phyloP scores from a whole-genome alignment of 768 basidiomycete genomes.

The Coprinopsis strossmayeri region DNA sequence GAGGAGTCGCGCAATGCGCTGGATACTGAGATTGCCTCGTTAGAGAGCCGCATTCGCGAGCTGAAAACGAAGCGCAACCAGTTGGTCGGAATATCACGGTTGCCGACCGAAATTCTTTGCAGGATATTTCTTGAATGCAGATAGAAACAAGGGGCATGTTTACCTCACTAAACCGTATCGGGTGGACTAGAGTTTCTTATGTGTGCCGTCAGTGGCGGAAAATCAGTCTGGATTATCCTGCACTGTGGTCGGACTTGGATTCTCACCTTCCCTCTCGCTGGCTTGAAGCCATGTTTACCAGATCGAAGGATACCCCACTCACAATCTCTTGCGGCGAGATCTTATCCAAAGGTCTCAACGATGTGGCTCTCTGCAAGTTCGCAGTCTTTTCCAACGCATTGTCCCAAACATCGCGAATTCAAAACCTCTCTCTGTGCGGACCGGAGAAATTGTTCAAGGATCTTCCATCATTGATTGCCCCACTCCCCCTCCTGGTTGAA shows the following conservation, averaged over 20 bases:
- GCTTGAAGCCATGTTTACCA: background rate
- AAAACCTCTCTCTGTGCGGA: too few relatives aligned
- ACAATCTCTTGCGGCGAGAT: background rate
- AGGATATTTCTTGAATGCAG: background rate
- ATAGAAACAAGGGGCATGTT: background rate
- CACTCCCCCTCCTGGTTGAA: too few relatives aligned
- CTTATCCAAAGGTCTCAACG: background rate
- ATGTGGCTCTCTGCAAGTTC: background rate
- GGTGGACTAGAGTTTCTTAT: background rate
- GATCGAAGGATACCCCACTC: background rate
- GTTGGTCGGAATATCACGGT: background rate
- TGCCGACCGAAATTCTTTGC: background rate
- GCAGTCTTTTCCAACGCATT: background rate
- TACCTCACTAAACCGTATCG: background rate
- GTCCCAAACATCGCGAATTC: too few relatives aligned
- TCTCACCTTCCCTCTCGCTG: background rate
- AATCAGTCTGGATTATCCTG: background rate
- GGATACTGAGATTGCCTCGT: too few relatives aligned
- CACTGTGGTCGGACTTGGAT: background rate
- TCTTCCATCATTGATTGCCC: too few relatives aligned
- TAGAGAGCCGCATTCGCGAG: too few relatives aligned
- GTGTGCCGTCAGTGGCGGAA: background rate
- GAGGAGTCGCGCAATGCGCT: too few relatives aligned
- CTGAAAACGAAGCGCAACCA: background rate
- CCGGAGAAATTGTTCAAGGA: too few relatives aligned